phyloP scores from a whole-genome alignment of 2,329 filamentous ascomycete species.

The Eurotiales sp. region DNA sequence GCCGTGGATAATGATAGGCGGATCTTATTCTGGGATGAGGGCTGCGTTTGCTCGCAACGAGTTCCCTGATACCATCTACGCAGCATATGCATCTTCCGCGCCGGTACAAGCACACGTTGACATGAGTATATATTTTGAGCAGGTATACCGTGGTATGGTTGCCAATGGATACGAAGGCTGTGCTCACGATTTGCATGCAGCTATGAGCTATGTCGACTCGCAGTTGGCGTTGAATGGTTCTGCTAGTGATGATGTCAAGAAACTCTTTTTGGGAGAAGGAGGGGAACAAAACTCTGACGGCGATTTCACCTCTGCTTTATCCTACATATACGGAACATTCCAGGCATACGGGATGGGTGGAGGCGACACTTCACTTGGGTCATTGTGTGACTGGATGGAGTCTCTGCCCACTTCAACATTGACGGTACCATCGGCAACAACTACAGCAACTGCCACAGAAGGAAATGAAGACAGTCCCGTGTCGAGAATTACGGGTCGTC shows the following conservation, averaged over 20 bases:
- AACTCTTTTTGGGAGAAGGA: constrained; percentile 46
- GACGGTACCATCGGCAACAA: not conserved
- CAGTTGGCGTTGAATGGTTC: constrained; percentile 34
- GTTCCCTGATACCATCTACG: constrained; percentile 41
- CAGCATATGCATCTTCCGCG: constrained; percentile 40
- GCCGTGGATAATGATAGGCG: constrained; percentile 47
- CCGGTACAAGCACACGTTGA: constrained; percentile 47
- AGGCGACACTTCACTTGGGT: constrained; percentile 29
- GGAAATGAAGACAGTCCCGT: not conserved
- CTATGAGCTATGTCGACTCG: constrained; percentile 47
- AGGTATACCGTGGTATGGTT: constrained; percentile 46
- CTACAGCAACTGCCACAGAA: constrained; percentile 5
- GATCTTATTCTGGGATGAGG: constrained; percentile 44
- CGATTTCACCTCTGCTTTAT: constrained; percentile 45
- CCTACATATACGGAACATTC: constrained; percentile 39
- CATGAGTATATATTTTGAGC: constrained; percentile 51
- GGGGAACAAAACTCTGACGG: constrained; percentile 45
- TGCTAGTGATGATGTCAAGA: constrained; percentile 42
- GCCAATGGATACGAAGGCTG: constrained; percentile 51
- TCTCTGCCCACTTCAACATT: not conserved
- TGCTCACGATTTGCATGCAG: constrained; percentile 47
- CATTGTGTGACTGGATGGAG: constrained; percentile 48
- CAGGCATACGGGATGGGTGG: constrained; percentile 44
- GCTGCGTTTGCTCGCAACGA: constrained; percentile 42
- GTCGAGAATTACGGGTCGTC: not conserved